These are phyloP conservation scores for Prunus fruticosa DNA, from an alignment of 306 rosid species.

Conservation along the genomic window DNA sequence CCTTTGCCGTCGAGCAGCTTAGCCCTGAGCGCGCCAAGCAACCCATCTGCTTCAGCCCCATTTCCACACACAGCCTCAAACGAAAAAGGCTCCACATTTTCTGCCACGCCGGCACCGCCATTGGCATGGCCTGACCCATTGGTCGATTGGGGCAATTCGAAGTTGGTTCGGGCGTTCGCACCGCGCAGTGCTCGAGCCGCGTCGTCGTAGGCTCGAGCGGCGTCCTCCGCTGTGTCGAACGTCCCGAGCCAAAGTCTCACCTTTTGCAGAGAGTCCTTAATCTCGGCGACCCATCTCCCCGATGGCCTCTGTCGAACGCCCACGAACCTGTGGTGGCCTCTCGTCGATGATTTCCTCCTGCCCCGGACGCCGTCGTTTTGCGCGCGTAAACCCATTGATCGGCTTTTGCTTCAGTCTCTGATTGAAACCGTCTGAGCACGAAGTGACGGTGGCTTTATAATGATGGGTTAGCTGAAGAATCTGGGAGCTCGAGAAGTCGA, in stretches of 20 bases:
- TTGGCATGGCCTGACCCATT: not conserved
- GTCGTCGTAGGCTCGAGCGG: conserved; percentile 63
- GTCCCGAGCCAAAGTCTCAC: conserved; percentile 88
- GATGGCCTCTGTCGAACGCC: conserved; percentile 80
- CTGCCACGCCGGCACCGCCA: not conserved
- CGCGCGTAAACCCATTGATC: not conserved
- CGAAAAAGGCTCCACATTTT: conserved; percentile 50
- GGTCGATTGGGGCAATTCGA: conserved; percentile 37
- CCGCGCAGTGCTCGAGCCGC: conserved; percentile 71
- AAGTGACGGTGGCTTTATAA: not conserved
- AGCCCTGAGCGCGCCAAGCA: conserved; percentile 63
- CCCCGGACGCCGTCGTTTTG: conserved; percentile 24
- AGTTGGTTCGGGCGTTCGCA: conserved; percentile 69
- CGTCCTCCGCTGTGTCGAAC: conserved; percentile 67
- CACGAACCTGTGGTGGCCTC: conserved; percentile 66
- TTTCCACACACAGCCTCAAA: conserved; percentile 44
- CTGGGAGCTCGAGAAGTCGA: not conserved
- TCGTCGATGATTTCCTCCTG: conserved; percentile 50
- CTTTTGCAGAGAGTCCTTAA: conserved; percentile 66
- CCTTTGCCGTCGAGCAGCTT: conserved; percentile 45
- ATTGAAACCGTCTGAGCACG: conserved; percentile 5
- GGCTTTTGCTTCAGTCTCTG: not conserved
- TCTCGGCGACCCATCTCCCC: conserved; percentile 90
- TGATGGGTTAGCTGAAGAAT: not conserved
- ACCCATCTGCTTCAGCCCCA: conserved; percentile 35